Base-by-base conservation (phyloP, 352 stramenopile genomes). In the Peronospora belbahrii region DNA sequence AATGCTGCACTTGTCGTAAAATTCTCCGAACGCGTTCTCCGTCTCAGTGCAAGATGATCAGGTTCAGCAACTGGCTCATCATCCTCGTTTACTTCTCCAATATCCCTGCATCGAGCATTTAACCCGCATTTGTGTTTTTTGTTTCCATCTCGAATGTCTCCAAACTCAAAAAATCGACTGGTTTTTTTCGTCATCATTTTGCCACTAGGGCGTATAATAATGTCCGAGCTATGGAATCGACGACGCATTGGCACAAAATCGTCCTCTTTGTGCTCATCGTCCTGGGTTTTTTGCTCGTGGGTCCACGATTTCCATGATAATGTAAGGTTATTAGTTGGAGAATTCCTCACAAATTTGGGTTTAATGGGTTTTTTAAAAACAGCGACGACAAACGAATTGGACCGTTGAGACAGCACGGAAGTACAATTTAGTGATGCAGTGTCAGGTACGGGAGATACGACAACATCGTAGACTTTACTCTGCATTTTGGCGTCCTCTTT, bases 161-260 rank as follows among this genome's bases (percentile, higher is more conserved):
- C n/a, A 7, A 28, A 40, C 22, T 46, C 34, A 15, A 44, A 47
- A 1, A 47, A 15, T 10, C 53, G 36, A 11, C 56, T 42, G 2
- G 62, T 42, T 25, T 47, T 65, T 25, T 47, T 65, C 19, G 42
- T 42, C 27, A 49, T 31, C 13, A 20, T 28, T 6, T 20, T 18
- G 3, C 42, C 23, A 42, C 19, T 46, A 28, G 27, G 59, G 11
- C 59, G 56, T 42, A 77, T 43, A 30, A 75, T 54, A 17, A 83
- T 55, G 58, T 85, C 74, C 1, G 68, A 80, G 52, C 74, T 85
- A 46, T 83, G 56, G 49, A 85, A 82, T 23, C 74, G 56, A 0
- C 70, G 61, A 6, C 74, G 66, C 20, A 67, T 53, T 1, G 64
- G 54, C 36, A 54, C 19, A 14, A 53, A 31, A 10, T 59, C 34